A percentile compares a stretch with the other conserved stretches of the same genome.
phyloP scores from a whole-genome alignment of 441 rosid species.

The Erodium chrysanthum region DNA sequence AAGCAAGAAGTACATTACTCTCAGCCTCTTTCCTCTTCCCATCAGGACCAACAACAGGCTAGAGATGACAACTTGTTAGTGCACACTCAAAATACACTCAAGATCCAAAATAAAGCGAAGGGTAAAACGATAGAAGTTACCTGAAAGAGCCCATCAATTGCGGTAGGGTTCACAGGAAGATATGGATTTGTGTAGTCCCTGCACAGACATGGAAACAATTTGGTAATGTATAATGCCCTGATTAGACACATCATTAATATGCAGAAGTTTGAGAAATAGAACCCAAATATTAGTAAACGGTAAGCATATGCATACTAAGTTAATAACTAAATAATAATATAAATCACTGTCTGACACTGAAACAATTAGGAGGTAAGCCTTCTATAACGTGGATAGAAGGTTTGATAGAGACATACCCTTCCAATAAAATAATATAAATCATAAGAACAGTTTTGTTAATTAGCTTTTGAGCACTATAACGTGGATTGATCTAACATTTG shows the following conservation, averaged over 20 bases:
- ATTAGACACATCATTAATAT: slow-evolving; percentile 9
- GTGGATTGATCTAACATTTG: not conserved
- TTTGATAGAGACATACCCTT: not conserved
- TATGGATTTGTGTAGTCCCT: slow-evolving; percentile 97
- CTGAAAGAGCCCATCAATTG: slow-evolving; percentile 81
- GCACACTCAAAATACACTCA: slow-evolving; percentile 5
- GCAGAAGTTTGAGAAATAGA: slow-evolving; percentile 8
- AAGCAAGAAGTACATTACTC: slow-evolving; percentile 91
- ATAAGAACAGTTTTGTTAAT: too few relatives aligned
- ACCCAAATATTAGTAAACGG: not conserved
- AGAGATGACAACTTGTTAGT: slow-evolving; percentile 25
- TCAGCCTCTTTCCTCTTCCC: slow-evolving; percentile 83
- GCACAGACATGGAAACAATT: slow-evolving; percentile 21
- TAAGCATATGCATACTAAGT: not conserved
- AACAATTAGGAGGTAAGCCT: not conserved
- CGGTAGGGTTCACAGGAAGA: slow-evolving; percentile 94
- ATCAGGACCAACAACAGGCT: slow-evolving; percentile 81
- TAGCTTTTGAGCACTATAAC: too few relatives aligned
- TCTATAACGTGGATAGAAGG: not conserved
- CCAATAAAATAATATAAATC: too few relatives aligned
- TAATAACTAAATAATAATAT: not conserved
- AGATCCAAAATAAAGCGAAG: not conserved
- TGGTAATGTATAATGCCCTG: not conserved
- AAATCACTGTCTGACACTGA: too few relatives aligned
- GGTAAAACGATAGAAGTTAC: slow-evolving; percentile 24